Evolutionary conservation across 495 filamentous ascomycete genomes (phyloP), one percentile per base, ranked within the genome.

Genomic region (Pseudevernia furfuracea): DNA sequence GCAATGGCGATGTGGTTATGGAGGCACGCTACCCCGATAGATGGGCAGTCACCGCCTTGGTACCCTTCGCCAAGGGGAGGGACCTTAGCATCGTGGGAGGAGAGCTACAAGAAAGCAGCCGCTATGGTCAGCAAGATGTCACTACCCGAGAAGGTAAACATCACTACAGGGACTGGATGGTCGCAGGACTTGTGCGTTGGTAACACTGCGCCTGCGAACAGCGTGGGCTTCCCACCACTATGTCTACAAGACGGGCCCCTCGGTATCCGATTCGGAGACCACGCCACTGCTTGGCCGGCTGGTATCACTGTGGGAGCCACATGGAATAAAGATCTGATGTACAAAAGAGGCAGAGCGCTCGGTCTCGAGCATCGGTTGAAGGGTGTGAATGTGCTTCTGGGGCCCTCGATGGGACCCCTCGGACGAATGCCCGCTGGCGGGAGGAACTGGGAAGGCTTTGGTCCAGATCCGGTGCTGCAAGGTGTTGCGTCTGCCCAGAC

Each of bases 111-210:
- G 34, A 96, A 95, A 72, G 94, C 94, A 0, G 84, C 86, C 52
- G 80, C 79, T 63, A 73, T 98, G 77, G 94, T 97, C 0, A 72
- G 77, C 60, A 80, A 82, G 71, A 96, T 98, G 93, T 90, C 84
- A 14, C 75, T 98, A 44, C 78, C 87, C 36, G 93, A 96, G 72
- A 98, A 97, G 73, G 89, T 98, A 61, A 97, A 97, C 73, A 80
- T 97, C 67, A 97, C 94, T 0, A 96, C 92, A 0, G 93, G 93
- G 1, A 92, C 85, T 0, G 93, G 94, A 11, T 97, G 92, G 93
- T 78, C 82, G 72, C 93, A 93, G 87, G 91, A 88, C 0, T 79
- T 91, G 57, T 94, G 92, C 62, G 91, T 97, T 8, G 94, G 93
- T 23, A 96, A 96, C 73, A 96, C 91, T 10, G 90, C 82, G 1